Base-by-base conservation (phyloP, 2,329 filamentous ascomycete genomes). In the Lomentospora prolificans region DNA sequence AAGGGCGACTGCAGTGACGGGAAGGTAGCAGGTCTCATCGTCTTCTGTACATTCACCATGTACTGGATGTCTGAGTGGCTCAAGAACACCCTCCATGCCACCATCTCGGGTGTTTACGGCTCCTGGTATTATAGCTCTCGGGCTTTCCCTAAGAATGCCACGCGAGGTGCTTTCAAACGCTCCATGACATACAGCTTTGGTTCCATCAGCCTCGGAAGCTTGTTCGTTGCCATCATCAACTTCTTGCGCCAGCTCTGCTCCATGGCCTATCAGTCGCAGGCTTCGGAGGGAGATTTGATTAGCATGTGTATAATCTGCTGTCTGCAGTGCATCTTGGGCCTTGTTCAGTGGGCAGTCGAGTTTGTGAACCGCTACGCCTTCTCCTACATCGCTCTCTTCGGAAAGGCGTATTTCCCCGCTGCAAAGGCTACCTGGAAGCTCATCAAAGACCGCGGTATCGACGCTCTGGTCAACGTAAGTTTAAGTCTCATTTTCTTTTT, bases 21-120 rank as follows among this genome's bases (percentile, higher is more conserved):
- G 53, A 92, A 85, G 61, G 88, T 96, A 48, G 91, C 90, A 58
- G 91, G 91, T 0, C 72, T 96, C 28, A 75, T 95, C 4, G 88
- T 86, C 17, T 96, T 95, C 67, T 80, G 90, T 61, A 95, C 90
- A 0, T 96, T 97, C 64, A 86, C 90, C 55, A 89, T 85, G 71
- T 96, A 95, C 72, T 97, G 92, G 92, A 85, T 96, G 60, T 86
- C 88, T 1, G 92, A 97, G 68, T 92, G 87, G 79, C 74, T 96
- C 63, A 96, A 96, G 75, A 96, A 95, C 70, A 90, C 89, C 0
- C 89, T 96, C 50, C 90, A 97, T 67, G 87, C 86, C 2, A 90
- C 84, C 24, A 87, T 96, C 57, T 87, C 90, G 0, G 91, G 92
- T 0, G 85, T 96, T 0, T 96, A 95, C 63, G 91, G 90, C 1